Evolutionary conservation across 352 stramenopile species (phyloP), one percentile per base, ranked within the genome.

Genomic region (Phytopythium delawarense): DNA sequence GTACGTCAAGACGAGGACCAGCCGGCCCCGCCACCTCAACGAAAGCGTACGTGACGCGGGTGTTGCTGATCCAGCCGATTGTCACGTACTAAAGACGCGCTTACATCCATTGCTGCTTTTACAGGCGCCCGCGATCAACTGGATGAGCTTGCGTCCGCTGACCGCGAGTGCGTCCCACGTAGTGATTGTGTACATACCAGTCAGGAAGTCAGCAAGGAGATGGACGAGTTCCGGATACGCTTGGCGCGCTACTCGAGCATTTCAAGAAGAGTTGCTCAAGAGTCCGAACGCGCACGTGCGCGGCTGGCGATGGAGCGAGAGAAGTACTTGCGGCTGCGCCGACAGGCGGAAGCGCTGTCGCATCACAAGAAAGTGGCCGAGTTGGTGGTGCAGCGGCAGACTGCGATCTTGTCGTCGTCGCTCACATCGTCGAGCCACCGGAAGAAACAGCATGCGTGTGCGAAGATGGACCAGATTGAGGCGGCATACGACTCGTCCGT

Each of bases 301-400:
- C 67, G 68, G 28, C 59, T 87, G 68, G 39, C 59, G 9, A 45
- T 75, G 28, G 78, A 89, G 44, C 79, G 79, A 46, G 59, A 74
- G n/a, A 81, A 74, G 30, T 89, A 81, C 59, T 34, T 82, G 16
- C 53, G 64, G 1, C 62, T 88, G 66, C 51, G 74, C n/a, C 66
- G 74, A 4, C 55, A 69, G 23, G 71, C 69, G 2, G 67, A 85
- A 7, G 64, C 65, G n/a, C 67, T 86, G 51, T 51, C 66, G 49
- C 84, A 91, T n/a, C 72, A 84, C 42, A 81, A 89, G 45, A 81
- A 79, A 21, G 72, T 91, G 4, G 74, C 78, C 0, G 75, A 89
- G 52, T 32, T 76, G 3, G 79, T 92, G 18, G 75, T 89, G 9
- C 67, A 84, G 35, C 68, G 74, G 18, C 83, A 92, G 52, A 89